Conservation (phyloP, 768 basidiomycete genomes). For the Naganishia kalamii region DNA sequence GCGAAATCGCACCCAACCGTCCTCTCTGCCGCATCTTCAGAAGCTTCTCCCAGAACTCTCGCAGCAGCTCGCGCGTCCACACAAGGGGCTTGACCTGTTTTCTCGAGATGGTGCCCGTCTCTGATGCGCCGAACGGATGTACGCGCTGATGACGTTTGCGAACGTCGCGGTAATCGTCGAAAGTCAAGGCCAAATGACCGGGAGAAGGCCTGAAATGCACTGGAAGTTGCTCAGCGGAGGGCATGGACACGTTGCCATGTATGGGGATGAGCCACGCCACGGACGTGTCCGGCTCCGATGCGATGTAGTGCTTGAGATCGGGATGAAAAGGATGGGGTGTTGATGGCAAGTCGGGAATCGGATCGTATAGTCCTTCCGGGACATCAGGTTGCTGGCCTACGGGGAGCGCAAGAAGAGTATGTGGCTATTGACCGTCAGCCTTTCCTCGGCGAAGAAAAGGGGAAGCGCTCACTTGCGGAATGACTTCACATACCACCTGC, state of each 20-base stretch:
- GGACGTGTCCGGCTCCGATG: conserved; percentile 17
- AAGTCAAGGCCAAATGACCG: background rate
- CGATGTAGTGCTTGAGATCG: conserved; percentile 24
- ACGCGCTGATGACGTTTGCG: background rate
- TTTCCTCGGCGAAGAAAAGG: background rate
- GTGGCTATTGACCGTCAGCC: background rate
- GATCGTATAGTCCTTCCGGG: background rate
- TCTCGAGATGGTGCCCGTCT: no score
- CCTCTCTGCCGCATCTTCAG: conserved; percentile 20
- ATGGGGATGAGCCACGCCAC: conserved; percentile 40
- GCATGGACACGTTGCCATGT: conserved; percentile 34
- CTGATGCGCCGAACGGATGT: background rate
- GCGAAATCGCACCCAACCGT: conserved; percentile 24
- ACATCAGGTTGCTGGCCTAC: no score
- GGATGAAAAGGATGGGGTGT: conserved; percentile 35
- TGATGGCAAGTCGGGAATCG: background rate
- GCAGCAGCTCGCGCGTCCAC: conserved; percentile 27
- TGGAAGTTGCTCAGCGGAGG: no score
- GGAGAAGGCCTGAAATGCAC: background rate
- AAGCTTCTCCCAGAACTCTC: conserved; percentile 24
- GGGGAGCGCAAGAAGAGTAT: background rate
- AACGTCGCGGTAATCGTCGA: background rate
- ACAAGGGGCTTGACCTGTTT: conserved; percentile 12
- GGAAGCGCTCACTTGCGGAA: background rate
- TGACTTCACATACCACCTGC: background rate